These are phyloP conservation scores for Vitis rupestris DNA, from an alignment of 164 flowering plant genomes.

Conservation along the genomic window DNA sequence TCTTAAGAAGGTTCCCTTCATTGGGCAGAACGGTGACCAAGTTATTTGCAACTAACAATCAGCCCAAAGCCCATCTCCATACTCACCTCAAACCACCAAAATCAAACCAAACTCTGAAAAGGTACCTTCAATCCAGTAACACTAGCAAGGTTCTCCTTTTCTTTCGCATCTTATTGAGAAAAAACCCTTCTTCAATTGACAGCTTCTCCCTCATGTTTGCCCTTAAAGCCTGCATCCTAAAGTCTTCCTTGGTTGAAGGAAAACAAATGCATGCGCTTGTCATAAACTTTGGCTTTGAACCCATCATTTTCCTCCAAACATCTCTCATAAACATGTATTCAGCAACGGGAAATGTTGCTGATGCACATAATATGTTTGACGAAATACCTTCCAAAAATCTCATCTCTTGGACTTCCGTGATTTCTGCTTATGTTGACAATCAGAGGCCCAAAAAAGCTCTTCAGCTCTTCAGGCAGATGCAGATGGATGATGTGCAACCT, in stretches of 20 bases:
- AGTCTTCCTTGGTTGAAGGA: constrained; percentile 19
- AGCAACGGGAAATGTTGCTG: constrained; percentile 21
- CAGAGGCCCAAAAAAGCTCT: constrained; percentile 35
- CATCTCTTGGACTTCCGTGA: constrained; percentile 47
- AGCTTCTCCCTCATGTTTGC: constrained; percentile 33
- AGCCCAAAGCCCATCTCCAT: constrained; percentile 10
- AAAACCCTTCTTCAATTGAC: constrained; percentile 24
- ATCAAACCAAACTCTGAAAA: constrained; percentile 27
- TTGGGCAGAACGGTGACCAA: neutral
- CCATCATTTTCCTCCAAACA: constrained; percentile 36
- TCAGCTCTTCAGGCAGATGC: constrained; percentile 39
- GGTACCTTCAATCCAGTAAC: constrained; percentile 19
- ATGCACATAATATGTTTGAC: constrained; percentile 45
- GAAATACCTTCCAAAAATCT: constrained; percentile 35
- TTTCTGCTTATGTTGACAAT: constrained; percentile 43
- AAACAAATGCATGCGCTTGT: constrained; percentile 30
- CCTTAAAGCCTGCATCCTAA: constrained; percentile 39
- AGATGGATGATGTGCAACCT: constrained; percentile 31
- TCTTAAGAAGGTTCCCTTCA: constrained; percentile 1
- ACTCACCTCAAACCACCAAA: constrained; percentile 18
- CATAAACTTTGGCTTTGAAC: constrained; percentile 27
- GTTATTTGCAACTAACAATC: neutral
- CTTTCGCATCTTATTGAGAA: constrained; percentile 21
- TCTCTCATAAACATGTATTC: constrained; percentile 37
- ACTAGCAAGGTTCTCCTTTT: constrained; percentile 23